phyloP scores from a whole-genome alignment of 2,329 filamentous ascomycete genomes.

The Colletotrichum caudatum region DNA sequence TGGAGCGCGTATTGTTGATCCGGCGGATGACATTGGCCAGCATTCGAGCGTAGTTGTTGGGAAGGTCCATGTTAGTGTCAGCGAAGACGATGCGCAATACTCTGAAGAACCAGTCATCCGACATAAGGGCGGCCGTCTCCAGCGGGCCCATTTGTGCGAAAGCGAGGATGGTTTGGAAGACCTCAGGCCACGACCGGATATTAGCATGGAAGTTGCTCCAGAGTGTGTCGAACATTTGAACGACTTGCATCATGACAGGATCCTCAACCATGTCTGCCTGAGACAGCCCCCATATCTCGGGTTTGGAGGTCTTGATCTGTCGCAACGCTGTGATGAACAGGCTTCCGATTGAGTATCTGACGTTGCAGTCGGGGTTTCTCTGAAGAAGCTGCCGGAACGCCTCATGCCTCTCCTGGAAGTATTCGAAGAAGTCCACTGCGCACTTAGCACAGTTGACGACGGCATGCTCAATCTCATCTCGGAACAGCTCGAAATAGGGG shows the following conservation, averaged over 20 bases:
- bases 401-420: slow-evolving; percentile 67
- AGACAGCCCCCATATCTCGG: slow-evolving; percentile 59
- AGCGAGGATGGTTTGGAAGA: slow-evolving; percentile 77
- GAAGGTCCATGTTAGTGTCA: slow-evolving; percentile 65
- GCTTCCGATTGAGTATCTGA: slow-evolving; percentile 66
- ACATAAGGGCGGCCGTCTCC: slow-evolving; percentile 70
- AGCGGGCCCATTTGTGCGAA: slow-evolving; percentile 72
- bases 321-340: slow-evolving; percentile 66
- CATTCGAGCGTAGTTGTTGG: slow-evolving; percentile 67
- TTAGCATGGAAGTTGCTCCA: slow-evolving; percentile 73
- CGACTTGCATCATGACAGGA: slow-evolving; percentile 22
- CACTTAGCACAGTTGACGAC: slow-evolving; percentile 65
- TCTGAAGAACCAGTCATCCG: slow-evolving; percentile 69
- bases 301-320: slow-evolving; percentile 62
- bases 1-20: slow-evolving; percentile 59
- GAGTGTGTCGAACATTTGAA: slow-evolving; percentile 62
- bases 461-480: slow-evolving; percentile 61
- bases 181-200: slow-evolving; percentile 79
- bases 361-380: slow-evolving; percentile 65
- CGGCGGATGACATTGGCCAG: slow-evolving; percentile 64
- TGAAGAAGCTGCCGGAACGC: slow-evolving; percentile 75
- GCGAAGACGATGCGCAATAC: slow-evolving; percentile 71
- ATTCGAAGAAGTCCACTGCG: slow-evolving; percentile 70
- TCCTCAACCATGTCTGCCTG: slow-evolving; percentile 46
- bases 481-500: slow-evolving; percentile 70